A percentile compares a stretch with the other conserved stretches of the same genome.
phyloP scores from a whole-genome alignment of 2,329 filamentous ascomycete species.

The Colletotrichum orbiculare region DNA sequence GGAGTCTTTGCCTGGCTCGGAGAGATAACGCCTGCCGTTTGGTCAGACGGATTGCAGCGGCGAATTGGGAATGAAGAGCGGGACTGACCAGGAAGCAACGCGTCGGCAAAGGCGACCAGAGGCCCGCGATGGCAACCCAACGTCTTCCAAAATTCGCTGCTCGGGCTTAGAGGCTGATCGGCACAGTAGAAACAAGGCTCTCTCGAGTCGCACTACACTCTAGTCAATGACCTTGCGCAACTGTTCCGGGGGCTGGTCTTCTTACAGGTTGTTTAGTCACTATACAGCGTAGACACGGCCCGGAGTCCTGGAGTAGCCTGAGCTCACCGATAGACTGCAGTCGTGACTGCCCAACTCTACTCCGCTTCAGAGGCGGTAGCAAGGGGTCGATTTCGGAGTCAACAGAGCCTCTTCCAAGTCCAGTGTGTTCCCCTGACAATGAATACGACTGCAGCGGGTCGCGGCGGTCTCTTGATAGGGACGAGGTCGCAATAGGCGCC shows the following conservation, averaged over 20 bases:
- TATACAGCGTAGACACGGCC: constrained; percentile 64
- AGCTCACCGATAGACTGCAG: constrained; percentile 69
- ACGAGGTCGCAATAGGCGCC: constrained; percentile 48
- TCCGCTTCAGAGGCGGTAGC: constrained; percentile 66
- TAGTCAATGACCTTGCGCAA: constrained; percentile 6
- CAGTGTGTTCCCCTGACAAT: constrained; percentile 52
- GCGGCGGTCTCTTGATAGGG: constrained; percentile 51
- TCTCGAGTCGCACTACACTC: constrained; percentile 61
- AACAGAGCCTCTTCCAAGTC: constrained; percentile 50
- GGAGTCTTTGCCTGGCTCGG: constrained; percentile 62
- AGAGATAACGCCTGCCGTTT: constrained; percentile 55
- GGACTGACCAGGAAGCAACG: constrained; percentile 60
- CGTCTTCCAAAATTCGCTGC: constrained; percentile 58
- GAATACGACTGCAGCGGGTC: constrained; percentile 54
- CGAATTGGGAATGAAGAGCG: neutral
- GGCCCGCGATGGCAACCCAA: constrained; percentile 65
- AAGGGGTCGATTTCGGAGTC: constrained; percentile 63
- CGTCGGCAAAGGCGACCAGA: constrained; percentile 58
- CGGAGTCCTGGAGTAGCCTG: constrained; percentile 58
- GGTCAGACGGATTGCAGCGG: neutral
- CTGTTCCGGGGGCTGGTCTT: neutral
- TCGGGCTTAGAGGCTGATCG: constrained; percentile 49
- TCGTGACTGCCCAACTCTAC: constrained; percentile 62
- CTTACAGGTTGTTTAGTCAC: constrained; percentile 59
- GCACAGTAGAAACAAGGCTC: constrained; percentile 61